Conservation (phyloP, 129 eudicot genomes). For the Flaveria trinervia region DNA sequence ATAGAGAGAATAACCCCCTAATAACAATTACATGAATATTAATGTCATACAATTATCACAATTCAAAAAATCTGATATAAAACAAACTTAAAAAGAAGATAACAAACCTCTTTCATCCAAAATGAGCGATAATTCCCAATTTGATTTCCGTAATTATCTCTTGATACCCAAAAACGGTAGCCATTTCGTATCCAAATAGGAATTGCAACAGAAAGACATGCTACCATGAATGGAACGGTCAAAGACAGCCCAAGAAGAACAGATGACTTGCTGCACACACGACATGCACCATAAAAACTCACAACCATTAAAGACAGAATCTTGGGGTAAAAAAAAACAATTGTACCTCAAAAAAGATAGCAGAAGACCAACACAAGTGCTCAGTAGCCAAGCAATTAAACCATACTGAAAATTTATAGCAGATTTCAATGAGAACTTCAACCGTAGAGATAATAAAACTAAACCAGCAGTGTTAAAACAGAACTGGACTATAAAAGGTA, state of each 20-base stretch:
- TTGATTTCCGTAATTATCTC: slow-evolving; percentile 53
- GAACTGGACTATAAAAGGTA: neutral
- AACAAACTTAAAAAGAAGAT: neutral
- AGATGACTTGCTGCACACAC: slow-evolving; percentile 84
- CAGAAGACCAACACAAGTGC: slow-evolving; percentile 88
- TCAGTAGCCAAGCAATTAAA: slow-evolving; percentile 86
- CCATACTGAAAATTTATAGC: slow-evolving; percentile 64
- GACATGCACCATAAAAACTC: neutral
- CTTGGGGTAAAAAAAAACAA: neutral
- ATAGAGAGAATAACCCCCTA: slow-evolving; percentile 81
- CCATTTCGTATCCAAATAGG: slow-evolving; percentile 94
- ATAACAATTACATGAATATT: neutral
- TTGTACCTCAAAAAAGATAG: slow-evolving; percentile 89
- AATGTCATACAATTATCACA: neutral
- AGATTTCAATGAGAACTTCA: neutral
- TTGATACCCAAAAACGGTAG: slow-evolving; percentile 78
- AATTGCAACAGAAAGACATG: slow-evolving; percentile 86
- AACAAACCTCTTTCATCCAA: slow-evolving; percentile 78
- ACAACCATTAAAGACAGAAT: neutral
- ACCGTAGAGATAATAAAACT: neutral
- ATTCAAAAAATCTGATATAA: neutral
- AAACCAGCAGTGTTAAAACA: neutral
- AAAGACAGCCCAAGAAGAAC: slow-evolving; percentile 95
- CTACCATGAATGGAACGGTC: slow-evolving; percentile 95
- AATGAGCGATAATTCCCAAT: slow-evolving; percentile 54